A percentile compares a stretch with the other conserved stretches of the same genome.
These are phyloP conservation scores for Euphorbia schlechtendalii DNA, from an alignment of 441 rosid genomes.

Conservation along the genomic window DNA sequence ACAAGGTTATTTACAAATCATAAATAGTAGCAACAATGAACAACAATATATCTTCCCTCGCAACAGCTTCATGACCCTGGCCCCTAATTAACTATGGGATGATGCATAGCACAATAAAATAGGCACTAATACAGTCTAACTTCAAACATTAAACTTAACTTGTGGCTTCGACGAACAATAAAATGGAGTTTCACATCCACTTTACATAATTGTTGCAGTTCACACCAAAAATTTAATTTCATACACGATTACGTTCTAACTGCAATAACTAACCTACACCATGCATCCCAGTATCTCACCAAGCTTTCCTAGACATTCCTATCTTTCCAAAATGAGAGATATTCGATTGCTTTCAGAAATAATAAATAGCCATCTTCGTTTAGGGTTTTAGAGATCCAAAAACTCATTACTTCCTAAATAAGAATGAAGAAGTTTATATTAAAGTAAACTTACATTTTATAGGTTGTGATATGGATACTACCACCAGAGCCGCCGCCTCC, in stretches of 20 bases:
- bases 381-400: not conserved
- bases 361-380: constrained; percentile 3
- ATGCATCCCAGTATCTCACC: not conserved
- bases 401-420: not conserved
- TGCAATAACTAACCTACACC: not conserved
- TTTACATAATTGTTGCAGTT: not conserved
- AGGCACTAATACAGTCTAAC: not conserved
- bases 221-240: not conserved
- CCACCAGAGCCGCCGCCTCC: constrained; percentile 99
- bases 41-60: not conserved
- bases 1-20: not conserved
- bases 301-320: not conserved
- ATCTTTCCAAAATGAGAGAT: constrained; percentile 1
- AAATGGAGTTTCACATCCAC: not conserved
- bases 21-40: not conserved
- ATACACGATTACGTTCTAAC: constrained; percentile 5
- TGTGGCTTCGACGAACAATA: not conserved
- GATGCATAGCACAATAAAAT: too few relatives aligned
- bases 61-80: not conserved
- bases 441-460: constrained; percentile 62
- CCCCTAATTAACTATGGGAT: not conserved
- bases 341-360: not conserved
- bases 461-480: constrained; percentile 59
- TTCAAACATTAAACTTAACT: not conserved
- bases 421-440: constrained; percentile 14